Evolutionary conservation across 1,284 basidiomycete species (phyloP), one percentile per base, ranked within the genome.

Genomic region (Ceratobasidium papillatum): DNA sequence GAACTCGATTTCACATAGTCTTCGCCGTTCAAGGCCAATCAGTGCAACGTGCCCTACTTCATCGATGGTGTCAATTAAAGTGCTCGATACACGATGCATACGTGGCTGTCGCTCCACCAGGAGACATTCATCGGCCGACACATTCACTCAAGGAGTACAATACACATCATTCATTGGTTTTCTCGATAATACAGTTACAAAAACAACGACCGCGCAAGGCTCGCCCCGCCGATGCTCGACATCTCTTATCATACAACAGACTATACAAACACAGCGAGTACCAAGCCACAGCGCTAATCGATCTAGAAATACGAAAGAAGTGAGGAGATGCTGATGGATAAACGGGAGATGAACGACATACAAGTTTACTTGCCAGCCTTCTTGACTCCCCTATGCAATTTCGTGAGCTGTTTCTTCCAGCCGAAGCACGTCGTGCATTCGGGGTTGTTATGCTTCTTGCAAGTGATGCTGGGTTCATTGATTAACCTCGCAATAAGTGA

Each of bases 371-470:
- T 62, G 22, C 52, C 52, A 5, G 59, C 59, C 74, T 75, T 75
- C 52, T 75, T 75, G 22, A 65, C 80, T 49, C 81, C 82, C 77
- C 80, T 81, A 76, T 82, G 82, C 47, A 82, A 80, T 78, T 83
- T 82, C 66, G 74, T 74, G 66, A 84, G 81, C 77, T 80, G 80
- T 78, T 84, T 84, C 80, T 82, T 82, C 83, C 83, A 84, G 71
- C 80, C 80, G 80, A 82, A 84, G 79, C 83, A 84, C 63, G 80
- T 80, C 73, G 80, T 81, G 78, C 83, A 84, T 71, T 79, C 78
- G 64, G 78, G 61, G 76, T 81, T 82, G 75, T 78, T 80, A 75
- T 84, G 83, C 52, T 81, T 79, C 78, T 83, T 83, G 79, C 83
- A 84, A 66, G 81, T 77, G 76, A 80, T 79, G 27, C 78, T 79